phyloP scores from a whole-genome alignment of 2,329 filamentous ascomycete genomes.

The Orbilia javanica region DNA sequence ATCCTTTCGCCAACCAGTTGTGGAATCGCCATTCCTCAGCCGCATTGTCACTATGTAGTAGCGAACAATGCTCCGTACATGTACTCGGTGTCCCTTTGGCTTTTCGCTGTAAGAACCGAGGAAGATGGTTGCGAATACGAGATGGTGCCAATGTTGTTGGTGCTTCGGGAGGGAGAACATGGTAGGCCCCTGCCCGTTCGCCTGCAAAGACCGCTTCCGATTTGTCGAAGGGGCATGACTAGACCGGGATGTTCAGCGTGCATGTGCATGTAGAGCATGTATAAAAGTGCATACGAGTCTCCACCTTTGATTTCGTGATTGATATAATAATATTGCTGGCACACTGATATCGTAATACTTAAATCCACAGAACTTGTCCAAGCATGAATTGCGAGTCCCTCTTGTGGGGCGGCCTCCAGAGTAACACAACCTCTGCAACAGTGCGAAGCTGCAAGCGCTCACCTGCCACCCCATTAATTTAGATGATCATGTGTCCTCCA shows the following conservation, averaged over 20 bases:
- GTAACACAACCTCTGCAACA: neutral
- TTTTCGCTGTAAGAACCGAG: too few species aligned
- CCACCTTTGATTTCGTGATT: neutral
- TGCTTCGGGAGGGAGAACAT: neutral
- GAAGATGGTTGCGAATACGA: neutral
- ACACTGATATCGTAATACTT: too few species aligned
- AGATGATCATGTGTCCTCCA: neutral
- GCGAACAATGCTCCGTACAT: too few species aligned
- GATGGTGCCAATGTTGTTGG: too few species aligned
- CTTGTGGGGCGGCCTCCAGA: neutral
- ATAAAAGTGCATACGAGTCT: neutral
- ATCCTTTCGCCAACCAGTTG: neutral
- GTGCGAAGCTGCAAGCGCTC: neutral
- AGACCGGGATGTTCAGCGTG: constrained; percentile 1
- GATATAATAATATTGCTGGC: too few species aligned
- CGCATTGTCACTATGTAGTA: neutral
- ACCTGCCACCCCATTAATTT: constrained; percentile 5
- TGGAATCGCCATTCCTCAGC: neutral
- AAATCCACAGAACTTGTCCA: too few species aligned
- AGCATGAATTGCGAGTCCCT: too few species aligned
- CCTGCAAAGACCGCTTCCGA: neutral
- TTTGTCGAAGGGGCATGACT: neutral
- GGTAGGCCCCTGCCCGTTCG: neutral
- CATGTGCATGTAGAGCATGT: neutral
- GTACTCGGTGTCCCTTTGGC: too few species aligned